phyloP scores from a whole-genome alignment of 2,329 filamentous ascomycete species.

The Ceratocystis diversiconidia region DNA sequence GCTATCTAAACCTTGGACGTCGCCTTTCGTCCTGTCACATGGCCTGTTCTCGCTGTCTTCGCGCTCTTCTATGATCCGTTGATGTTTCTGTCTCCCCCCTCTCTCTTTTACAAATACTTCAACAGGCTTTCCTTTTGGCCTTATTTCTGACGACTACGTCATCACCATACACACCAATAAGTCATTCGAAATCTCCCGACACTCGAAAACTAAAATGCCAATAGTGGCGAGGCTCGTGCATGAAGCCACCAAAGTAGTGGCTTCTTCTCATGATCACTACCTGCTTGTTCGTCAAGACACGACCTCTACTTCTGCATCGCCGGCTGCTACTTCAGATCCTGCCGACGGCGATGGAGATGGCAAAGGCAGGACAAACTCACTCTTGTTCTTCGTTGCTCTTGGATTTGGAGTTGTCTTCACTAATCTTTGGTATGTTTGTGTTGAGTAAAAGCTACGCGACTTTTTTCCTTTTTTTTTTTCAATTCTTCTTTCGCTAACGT shows the following conservation, averaged over 20 bases:
- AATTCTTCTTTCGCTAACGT: not conserved
- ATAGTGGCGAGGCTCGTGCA: not conserved
- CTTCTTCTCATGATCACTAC: not conserved
- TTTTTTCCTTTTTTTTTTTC: slow-evolving; percentile 6
- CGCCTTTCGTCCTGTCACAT: too few relatives aligned
- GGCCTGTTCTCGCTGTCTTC: too few relatives aligned
- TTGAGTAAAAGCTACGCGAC: not conserved
- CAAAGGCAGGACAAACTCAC: slow-evolving; percentile 29
- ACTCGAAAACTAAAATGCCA: not conserved
- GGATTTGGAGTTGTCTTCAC: slow-evolving; percentile 98
- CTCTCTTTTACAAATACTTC: too few relatives aligned
- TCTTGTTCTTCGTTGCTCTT: slow-evolving; percentile 77
- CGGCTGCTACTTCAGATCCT: slow-evolving; percentile 15
- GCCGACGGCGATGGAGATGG: slow-evolving; percentile 20
- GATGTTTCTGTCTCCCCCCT: too few relatives aligned
- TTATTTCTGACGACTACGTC: not conserved
- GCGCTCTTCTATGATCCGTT: too few relatives aligned
- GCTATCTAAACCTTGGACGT: too few relatives aligned
- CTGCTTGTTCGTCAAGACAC: slow-evolving; percentile 16
- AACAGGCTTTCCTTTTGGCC: not conserved
- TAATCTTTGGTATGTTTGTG: slow-evolving; percentile 70
- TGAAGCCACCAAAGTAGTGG: slow-evolving; percentile 4
- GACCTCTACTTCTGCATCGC: slow-evolving; percentile 20
- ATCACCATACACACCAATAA: not conserved
- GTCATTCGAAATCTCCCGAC: not conserved